These are phyloP conservation scores for Thozetella sp. DNA, from an alignment of 495 filamentous ascomycete genomes.

Conservation along the genomic window DNA sequence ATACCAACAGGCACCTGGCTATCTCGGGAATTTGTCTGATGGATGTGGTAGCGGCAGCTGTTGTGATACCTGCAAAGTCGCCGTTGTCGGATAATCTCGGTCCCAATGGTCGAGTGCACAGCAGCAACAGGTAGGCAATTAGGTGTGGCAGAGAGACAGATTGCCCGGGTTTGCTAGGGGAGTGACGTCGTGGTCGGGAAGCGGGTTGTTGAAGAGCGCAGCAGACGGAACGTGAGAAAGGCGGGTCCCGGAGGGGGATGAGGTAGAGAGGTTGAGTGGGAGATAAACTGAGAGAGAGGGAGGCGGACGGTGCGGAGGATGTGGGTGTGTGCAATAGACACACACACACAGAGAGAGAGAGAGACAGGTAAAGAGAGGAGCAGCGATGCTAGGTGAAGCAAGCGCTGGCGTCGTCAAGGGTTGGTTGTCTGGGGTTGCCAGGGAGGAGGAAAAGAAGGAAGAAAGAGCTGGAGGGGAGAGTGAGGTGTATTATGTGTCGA, in stretches of 20 bases:
- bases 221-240: no score
- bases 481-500: constrained; percentile 3
- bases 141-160: no score
- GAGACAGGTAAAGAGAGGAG: no score
- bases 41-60: not conserved
- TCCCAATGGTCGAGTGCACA: not conserved
- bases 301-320: no score
- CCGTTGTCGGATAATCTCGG: not conserved
- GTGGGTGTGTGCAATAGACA: no score
- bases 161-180: no score
- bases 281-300: not conserved
- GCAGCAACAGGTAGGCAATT: not conserved
- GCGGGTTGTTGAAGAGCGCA: no score
- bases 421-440: not conserved
- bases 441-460: constrained; percentile 1
- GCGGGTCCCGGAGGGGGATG: not conserved
- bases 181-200: no score
- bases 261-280: not conserved
- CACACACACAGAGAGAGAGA: no score
- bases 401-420: no score
- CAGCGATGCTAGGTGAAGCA: not conserved
- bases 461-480: constrained; percentile 2
- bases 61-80: not conserved
- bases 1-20: not conserved
- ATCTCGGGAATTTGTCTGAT: not conserved